phyloP scores from a whole-genome alignment of 2,329 filamentous ascomycete species.

The Sphaerostilbella broomeana region DNA sequence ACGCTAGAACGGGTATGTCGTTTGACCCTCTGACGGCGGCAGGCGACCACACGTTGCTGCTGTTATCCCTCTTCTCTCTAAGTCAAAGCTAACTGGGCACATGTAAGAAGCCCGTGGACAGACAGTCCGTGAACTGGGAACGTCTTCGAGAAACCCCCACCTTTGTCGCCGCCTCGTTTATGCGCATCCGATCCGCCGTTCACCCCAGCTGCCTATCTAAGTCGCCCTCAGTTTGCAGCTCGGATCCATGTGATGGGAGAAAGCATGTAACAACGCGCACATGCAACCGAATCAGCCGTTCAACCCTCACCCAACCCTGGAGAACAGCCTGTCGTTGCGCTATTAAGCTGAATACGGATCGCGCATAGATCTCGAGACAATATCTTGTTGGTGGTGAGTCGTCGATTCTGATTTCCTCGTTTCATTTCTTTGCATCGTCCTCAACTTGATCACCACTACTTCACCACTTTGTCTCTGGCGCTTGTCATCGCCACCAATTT shows the following conservation, averaged over 20 bases:
- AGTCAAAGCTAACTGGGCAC: background rate
- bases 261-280: constrained; percentile 4
- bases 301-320: background rate
- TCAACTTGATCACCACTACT: no score
- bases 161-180: no score
- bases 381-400: constrained; percentile 4
- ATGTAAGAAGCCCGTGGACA: no score
- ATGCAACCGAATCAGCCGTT: constrained; percentile 8
- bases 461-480: no score
- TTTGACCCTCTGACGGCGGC: background rate
- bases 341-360: no score
- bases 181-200: no score
- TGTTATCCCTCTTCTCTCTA: background rate
- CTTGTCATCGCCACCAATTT: no score
- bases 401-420: background rate
- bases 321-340: background rate
- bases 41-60: constrained; percentile 13
- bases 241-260: constrained; percentile 4
- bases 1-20: constrained; percentile 10
- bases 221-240: background rate
- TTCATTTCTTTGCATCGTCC: no score
- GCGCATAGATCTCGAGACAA: background rate
- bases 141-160: background rate
- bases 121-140: background rate
- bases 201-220: no score